Conservation (phyloP, 2,329 filamentous ascomycete species). For the Talaromyces islandicus region DNA sequence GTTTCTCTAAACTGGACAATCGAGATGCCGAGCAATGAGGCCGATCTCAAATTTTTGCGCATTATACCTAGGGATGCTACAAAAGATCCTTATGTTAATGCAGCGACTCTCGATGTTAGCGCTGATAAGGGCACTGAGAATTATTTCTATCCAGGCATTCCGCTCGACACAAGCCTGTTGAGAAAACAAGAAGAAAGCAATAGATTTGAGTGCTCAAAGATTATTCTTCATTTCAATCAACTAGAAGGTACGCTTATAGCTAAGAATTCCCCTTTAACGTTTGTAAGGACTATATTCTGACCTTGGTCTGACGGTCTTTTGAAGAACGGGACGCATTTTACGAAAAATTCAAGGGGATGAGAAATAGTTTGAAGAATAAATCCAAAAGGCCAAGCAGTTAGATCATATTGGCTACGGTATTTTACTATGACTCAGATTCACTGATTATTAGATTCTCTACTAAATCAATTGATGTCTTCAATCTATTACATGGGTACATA, state of each 20-base stretch:
- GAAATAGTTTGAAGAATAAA: not conserved
- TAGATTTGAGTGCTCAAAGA: not conserved
- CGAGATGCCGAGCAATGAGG: not conserved
- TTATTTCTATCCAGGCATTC: not conserved
- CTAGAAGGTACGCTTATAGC: not conserved
- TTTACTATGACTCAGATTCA: no score
- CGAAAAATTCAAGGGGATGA: not conserved
- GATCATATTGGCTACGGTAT: no score
- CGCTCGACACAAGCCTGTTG: not conserved
- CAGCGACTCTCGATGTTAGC: not conserved
- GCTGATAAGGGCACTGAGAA: not conserved
- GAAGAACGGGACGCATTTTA: not conserved
- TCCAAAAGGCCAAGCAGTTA: not conserved
- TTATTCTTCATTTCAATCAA: not conserved
- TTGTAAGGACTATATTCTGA: not conserved
- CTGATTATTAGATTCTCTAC: no score
- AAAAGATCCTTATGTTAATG: not conserved
- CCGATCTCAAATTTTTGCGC: not conserved
- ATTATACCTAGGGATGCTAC: not conserved
- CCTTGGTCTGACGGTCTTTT: not conserved
- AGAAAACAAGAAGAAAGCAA: not conserved
- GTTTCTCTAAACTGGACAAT: not conserved
- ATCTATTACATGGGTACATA: no score
- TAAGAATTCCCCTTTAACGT: not conserved
- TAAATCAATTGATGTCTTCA: no score